Base-by-base conservation (phyloP, 2,329 filamentous ascomycete species). In the Atkinsonella hypoxylon region DNA sequence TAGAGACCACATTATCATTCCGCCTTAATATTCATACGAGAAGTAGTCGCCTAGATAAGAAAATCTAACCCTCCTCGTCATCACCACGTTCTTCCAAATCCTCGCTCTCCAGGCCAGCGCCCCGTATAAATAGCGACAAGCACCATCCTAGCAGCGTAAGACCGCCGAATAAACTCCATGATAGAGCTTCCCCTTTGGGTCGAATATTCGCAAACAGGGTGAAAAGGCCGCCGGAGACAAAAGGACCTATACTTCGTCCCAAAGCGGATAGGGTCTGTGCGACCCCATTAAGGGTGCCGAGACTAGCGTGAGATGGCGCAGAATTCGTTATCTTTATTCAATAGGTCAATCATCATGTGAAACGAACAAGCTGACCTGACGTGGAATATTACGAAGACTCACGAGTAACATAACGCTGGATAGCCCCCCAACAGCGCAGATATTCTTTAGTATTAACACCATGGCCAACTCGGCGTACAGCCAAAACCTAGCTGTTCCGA, bases 241-340 rank as follows among this genome's bases (percentile, higher is more conserved):
- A 90, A 0, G 93, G 93, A 0, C 93, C 93, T 0, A 89, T 78
- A 42, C 90, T 89, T 53, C 93, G 82, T 9, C 93, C 93, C 0
- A 87, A 88, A 0, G 93, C 93, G 0, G 89, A 95, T 0, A 98
- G 79, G 0, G 89, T 95, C 67, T 98, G 93, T 0, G 93, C 93
- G 32, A 97, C 78, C 10, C 93, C 93, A 61, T 98, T 96, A 26
- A 98, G 75, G 0, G 88, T 89, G 3, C 93, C 93, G 0, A 98
- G 77, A 0, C 87, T 89, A 5, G 85, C 82, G 64, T 91, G 80
- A 8, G 90, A 89, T 0, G 89, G 87, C 0, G 89, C 88, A 1
- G 87, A 94, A 60, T 98, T 98, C 38, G 89, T 97, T 57, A 98
- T 90, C 87, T 91, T 18, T 54, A 2, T 10, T 18, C 13, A 20